A percentile compares a stretch with the other conserved stretches of the same genome.
Conservation (phyloP, 805 yeast genomes). For the Cyberlindnera galapagoensis region DNA sequence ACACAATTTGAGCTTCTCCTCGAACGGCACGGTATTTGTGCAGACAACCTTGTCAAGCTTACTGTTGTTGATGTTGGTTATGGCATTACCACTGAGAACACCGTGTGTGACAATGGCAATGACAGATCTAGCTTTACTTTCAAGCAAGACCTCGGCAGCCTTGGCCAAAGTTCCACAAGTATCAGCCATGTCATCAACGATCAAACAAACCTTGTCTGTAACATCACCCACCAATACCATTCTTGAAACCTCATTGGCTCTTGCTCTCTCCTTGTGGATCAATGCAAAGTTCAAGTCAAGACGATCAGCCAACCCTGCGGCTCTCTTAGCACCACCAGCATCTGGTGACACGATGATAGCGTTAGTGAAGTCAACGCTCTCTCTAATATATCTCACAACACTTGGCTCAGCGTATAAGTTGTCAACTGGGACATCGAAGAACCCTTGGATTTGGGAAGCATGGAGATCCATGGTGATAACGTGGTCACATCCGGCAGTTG, state of each 20-base stretch:
- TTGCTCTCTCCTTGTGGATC: conserved; percentile 92
- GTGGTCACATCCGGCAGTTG: conserved; percentile 93
- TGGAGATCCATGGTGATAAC: conserved; percentile 96
- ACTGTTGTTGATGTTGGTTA: conserved; percentile 61
- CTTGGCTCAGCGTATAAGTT: conserved; percentile 93
- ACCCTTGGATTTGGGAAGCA: conserved; percentile 97
- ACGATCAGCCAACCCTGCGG: conserved; percentile 88
- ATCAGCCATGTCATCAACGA: conserved; percentile 97
- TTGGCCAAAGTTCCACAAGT: conserved; percentile 96
- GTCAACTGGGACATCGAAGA: conserved; percentile 92
- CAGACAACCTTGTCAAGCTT: conserved; percentile 72
- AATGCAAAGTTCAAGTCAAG: conserved; percentile 90
- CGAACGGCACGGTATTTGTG: conserved; percentile 89
- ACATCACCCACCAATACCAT: conserved; percentile 98
- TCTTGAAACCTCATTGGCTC: conserved; percentile 89
- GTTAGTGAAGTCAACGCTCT: conserved; percentile 46
- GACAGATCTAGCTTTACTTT: conserved; percentile 77
- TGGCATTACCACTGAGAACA: conserved; percentile 80
- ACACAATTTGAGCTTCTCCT: conserved; percentile 49
- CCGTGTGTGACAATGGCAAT: conserved; percentile 96
- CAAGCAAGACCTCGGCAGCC: conserved; percentile 82
- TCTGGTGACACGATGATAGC: conserved; percentile 91
- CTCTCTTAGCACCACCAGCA: conserved; percentile 98
- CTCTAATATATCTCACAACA: conserved; percentile 74
- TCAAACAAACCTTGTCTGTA: conserved; percentile 67